Percentiles rank a stretch among this genome's conserved stretches.
phyloP scores from a whole-genome alignment of 164 flowering plant genomes.

The Buxus sempervirens region DNA sequence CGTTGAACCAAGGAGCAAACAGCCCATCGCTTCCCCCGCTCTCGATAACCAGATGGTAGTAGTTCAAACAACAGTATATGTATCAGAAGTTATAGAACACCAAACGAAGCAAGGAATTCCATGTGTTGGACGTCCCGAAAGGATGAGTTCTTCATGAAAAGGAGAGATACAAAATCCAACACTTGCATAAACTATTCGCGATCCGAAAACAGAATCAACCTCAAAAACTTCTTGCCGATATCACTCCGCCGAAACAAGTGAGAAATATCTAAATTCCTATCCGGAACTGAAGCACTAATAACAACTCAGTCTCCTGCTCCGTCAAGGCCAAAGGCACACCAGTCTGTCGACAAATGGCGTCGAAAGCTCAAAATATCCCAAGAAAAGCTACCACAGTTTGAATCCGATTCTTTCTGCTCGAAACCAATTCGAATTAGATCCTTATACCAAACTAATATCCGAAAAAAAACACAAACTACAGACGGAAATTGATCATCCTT shows the following conservation, averaged over 20 bases:
- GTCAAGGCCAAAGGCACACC: too few relatives aligned
- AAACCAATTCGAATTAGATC: background rate
- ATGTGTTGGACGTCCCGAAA: background rate
- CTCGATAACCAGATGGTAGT: background rate
- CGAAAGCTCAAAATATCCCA: background rate
- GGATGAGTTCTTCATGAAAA: slow-evolving; percentile 12
- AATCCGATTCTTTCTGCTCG: background rate
- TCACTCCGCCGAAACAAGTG: background rate
- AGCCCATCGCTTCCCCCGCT: slow-evolving; percentile 27
- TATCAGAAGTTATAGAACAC: slow-evolving; percentile 2
- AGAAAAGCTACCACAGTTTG: background rate
- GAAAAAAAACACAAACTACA: background rate
- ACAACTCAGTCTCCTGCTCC: background rate
- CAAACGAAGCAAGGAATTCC: background rate
- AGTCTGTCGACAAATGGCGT: background rate
- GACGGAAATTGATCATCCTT: background rate
- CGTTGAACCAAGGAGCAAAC: slow-evolving; percentile 37
- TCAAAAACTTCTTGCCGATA: background rate
- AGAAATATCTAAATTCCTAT: background rate
- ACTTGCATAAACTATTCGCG: background rate
- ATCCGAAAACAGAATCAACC: background rate
- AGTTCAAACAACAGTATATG: background rate
- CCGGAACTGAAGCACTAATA: background rate
- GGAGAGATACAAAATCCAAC: background rate
- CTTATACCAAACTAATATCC: background rate